A percentile compares a stretch with the other conserved stretches of the same genome.
Evolutionary conservation across 208 protist genomes (phyloP).

Genomic region (Blastocrithidia nonstop): DNA sequence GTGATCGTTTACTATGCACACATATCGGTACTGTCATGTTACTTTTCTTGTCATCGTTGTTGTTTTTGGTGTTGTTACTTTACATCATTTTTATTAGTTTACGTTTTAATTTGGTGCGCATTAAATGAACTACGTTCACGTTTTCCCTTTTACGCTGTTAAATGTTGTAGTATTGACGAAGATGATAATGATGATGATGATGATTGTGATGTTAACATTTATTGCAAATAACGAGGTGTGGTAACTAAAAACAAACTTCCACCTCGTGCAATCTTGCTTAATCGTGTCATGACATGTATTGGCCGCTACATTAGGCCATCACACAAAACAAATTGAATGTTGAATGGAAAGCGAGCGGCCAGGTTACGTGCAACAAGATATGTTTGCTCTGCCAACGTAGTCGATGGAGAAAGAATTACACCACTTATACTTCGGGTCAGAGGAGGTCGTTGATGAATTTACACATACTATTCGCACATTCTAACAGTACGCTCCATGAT

Average conservation of each 20-base stretch:
- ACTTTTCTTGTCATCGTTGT: not conserved
- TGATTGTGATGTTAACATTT: slow-evolving; percentile 14
- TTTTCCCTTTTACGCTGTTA: not conserved
- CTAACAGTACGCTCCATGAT: slow-evolving; percentile 69
- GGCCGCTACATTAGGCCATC: slow-evolving; percentile 44
- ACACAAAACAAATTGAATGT: slow-evolving; percentile 66
- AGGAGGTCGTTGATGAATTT: slow-evolving; percentile 24
- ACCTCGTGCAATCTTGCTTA: slow-evolving; percentile 30
- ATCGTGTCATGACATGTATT: slow-evolving; percentile 14
- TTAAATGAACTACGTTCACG: not conserved
- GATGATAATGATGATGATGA: too few relatives aligned
- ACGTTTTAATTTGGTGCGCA: slow-evolving; percentile 4
- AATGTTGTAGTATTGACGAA: not conserved
- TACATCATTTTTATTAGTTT: slow-evolving; percentile 5
- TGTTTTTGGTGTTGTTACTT: not conserved
- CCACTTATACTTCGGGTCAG: slow-evolving; percentile 49
- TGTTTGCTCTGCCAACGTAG: slow-evolving; percentile 72
- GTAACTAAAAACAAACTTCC: slow-evolving; percentile 66
- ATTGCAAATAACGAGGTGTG: slow-evolving; percentile 51
- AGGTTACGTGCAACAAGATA: slow-evolving; percentile 66
- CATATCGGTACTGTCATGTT: not conserved
- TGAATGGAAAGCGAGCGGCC: slow-evolving; percentile 41
- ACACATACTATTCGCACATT: slow-evolving; percentile 30
- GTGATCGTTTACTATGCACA: not conserved
- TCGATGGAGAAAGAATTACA: slow-evolving; percentile 69